phyloP scores from a whole-genome alignment of 306 rosid species.

The Prunus padus region DNA sequence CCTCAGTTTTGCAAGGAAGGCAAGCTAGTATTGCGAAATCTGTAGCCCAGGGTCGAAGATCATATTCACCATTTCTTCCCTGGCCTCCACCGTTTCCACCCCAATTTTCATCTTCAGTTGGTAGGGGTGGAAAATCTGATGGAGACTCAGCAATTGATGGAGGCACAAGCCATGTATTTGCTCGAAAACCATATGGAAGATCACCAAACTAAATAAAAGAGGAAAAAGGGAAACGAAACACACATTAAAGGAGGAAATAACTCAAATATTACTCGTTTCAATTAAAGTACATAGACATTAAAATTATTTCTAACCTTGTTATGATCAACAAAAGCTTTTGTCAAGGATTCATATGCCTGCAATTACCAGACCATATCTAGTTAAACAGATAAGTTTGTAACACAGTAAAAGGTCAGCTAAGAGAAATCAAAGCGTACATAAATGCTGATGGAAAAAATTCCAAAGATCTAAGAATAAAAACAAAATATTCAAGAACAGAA shows the following conservation, averaged over 20 bases:
- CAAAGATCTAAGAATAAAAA: not conserved
- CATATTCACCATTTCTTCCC: slow-evolving; percentile 60
- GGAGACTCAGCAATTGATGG: slow-evolving; percentile 72
- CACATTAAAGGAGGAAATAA: slow-evolving; percentile 12
- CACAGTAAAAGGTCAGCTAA: not conserved
- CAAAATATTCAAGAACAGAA: not conserved
- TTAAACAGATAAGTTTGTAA: not conserved
- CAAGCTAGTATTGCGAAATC: slow-evolving; percentile 63
- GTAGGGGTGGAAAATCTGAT: slow-evolving; percentile 55
- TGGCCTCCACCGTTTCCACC: slow-evolving; percentile 92
- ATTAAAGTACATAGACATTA: slow-evolving; percentile 4
- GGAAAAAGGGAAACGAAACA: not conserved
- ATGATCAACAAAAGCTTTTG: slow-evolving; percentile 81
- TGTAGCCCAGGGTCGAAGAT: slow-evolving; percentile 75
- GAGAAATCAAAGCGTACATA: not conserved
- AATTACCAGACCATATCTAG: slow-evolving; percentile 11
- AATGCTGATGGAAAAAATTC: not conserved
- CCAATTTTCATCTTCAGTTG: slow-evolving; percentile 88
- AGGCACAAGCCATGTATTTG: slow-evolving; percentile 95
- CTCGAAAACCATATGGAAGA: slow-evolving; percentile 92
- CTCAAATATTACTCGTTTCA: not conserved
- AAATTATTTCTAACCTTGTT: slow-evolving; percentile 62
- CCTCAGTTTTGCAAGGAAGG: slow-evolving; percentile 93
- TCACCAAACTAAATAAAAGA: slow-evolving; percentile 72
- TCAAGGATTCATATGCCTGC: slow-evolving; percentile 85